These are phyloP conservation scores for Aspergillus sp. DNA, from an alignment of 2,329 filamentous ascomycete species.

Conservation along the genomic window DNA sequence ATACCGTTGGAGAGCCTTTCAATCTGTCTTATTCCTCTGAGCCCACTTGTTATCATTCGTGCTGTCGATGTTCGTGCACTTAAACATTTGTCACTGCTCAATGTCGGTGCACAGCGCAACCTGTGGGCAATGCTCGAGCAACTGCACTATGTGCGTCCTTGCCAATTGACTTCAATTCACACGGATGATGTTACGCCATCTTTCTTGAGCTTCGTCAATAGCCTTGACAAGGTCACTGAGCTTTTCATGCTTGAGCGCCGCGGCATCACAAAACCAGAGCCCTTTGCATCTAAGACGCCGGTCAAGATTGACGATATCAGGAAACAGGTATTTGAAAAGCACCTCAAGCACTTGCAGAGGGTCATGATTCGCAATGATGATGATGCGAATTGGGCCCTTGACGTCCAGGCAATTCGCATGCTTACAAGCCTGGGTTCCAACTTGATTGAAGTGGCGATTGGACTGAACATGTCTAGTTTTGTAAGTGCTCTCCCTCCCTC, in stretches of 20 bases:
- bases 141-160: slow-evolving; percentile 48
- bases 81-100: slow-evolving; percentile 57
- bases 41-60: slow-evolving; percentile 52
- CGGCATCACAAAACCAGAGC: slow-evolving; percentile 48
- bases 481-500: slow-evolving; percentile 9
- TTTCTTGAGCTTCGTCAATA: slow-evolving; percentile 45
- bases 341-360: slow-evolving; percentile 50
- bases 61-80: slow-evolving; percentile 56
- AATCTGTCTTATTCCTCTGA: slow-evolving; percentile 57
- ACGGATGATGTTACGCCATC: slow-evolving; percentile 58
- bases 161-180: slow-evolving; percentile 55
- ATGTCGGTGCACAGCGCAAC: slow-evolving; percentile 57
- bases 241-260: slow-evolving; percentile 56
- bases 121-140: slow-evolving; percentile 57
- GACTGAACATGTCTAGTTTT: slow-evolving; percentile 12
- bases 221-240: slow-evolving; percentile 52
- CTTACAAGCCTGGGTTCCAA: slow-evolving; percentile 10
- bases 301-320: slow-evolving; percentile 57
- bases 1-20: slow-evolving; percentile 52
- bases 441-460: slow-evolving; percentile 16
- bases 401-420: slow-evolving; percentile 8
- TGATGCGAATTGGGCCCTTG: slow-evolving; percentile 50
- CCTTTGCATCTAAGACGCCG: slow-evolving; percentile 49
- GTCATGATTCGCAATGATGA: slow-evolving; percentile 58
- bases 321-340: slow-evolving; percentile 53